Evolutionary conservation across 139 green algal genomes (phyloP).

Genomic region (Chlorella sp.): DNA sequence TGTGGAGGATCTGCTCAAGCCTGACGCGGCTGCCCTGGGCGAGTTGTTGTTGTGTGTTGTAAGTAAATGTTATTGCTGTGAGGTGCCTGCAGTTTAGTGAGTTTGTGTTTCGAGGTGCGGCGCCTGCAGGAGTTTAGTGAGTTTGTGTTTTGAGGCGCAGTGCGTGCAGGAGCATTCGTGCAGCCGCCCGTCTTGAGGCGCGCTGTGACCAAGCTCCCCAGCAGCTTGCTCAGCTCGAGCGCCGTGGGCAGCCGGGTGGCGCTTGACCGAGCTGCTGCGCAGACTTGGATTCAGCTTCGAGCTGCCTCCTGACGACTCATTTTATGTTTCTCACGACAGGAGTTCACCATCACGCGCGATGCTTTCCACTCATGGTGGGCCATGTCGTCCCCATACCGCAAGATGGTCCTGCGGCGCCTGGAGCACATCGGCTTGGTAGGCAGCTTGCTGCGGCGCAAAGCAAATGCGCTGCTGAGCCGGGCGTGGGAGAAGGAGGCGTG

Average conservation of each 20-base stretch:
- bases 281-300: background rate
- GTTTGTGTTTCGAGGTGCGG: background rate
- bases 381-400: constrained; percentile 29
- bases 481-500: too few relatives aligned
- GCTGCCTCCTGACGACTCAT: background rate
- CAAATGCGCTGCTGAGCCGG: too few relatives aligned
- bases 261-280: too few relatives aligned
- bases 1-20: constrained; percentile 1
- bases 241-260: too few relatives aligned
- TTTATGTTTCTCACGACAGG: too few relatives aligned
- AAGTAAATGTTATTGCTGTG: background rate
- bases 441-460: background rate
- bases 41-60: background rate
- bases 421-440: constrained; percentile 54
- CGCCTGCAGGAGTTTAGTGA: background rate
- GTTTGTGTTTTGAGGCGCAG: background rate
- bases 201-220: background rate
- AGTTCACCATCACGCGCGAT: constrained; percentile 53
- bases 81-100: background rate
- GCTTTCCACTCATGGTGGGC: constrained; percentile 36
- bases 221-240: too few relatives aligned
- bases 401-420: constrained; percentile 43
- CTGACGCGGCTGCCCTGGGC: constrained; percentile 11
- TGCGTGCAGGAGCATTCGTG: background rate
- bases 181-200: background rate